Conservation (phyloP, 805 yeast species). For the Yamadazyma nakazawae region DNA sequence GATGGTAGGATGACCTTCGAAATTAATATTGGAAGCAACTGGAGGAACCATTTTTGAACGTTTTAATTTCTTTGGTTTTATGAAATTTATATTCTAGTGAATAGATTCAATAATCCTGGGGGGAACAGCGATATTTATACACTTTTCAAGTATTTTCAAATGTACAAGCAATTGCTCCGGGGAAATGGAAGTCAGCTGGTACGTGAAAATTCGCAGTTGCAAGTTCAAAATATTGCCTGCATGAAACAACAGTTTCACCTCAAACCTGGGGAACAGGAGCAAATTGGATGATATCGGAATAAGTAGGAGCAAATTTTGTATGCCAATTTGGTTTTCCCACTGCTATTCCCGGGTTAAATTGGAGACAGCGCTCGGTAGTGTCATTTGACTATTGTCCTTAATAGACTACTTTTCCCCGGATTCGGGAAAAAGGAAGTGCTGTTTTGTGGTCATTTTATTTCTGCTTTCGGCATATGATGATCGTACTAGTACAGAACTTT, state of each 20-base stretch:
- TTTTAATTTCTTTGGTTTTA: background rate
- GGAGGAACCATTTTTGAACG: conserved; percentile 39
- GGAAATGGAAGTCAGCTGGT: conserved; percentile 9
- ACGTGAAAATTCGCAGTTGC: background rate
- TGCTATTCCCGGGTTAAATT: conserved; percentile 4
- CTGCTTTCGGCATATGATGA: background rate
- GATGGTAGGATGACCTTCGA: conserved; percentile 38
- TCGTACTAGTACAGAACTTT: too few species aligned
- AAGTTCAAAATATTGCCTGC: background rate
- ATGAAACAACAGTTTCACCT: background rate
- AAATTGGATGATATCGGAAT: conserved; percentile 7
- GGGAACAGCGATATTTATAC: conserved; percentile 9
- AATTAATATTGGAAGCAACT: conserved; percentile 43
- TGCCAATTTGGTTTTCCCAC: background rate
- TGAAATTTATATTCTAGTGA: conserved; percentile 1
- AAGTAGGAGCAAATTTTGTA: background rate
- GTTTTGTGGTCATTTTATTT: background rate
- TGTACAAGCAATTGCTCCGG: conserved; percentile 10
- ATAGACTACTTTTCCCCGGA: background rate
- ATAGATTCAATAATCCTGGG: background rate
- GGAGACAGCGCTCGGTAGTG: background rate
- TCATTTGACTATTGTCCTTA: background rate
- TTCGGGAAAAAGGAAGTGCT: conserved; percentile 4
- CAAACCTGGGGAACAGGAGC: conserved; percentile 11
- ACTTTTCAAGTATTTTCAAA: conserved; percentile 6